Base-by-base conservation (phyloP, 768 basidiomycete species). In the Psilocybe azurescens region DNA sequence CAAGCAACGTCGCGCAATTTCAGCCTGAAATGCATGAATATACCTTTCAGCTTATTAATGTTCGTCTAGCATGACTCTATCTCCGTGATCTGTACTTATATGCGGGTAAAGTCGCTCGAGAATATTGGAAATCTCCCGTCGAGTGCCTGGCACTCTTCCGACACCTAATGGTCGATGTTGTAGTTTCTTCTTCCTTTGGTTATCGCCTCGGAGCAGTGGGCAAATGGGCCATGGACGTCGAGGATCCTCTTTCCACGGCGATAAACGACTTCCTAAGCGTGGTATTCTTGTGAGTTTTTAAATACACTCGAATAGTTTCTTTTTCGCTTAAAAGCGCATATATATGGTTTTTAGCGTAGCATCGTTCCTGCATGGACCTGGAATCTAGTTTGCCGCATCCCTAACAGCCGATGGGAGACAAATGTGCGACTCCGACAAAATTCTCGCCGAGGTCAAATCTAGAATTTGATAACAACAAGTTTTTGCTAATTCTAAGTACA, bases 211-310 rank as follows among this genome's bases (percentile, higher is more conserved):
- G 88, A 69, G 89, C 91, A 11, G 79, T 93, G 47, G 79, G 78
- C 65, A 90, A 85, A 69, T 92, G 88, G 89, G 82, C 87, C 55
- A 74, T 83, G 71, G 86, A 86, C 65, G 80, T 80, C 24, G 85
- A 84, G 69, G 89, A 92, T 70, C 83, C 86, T 33, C 82, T 93
- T 44, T 86, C 86, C 62, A 87, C 85, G 63, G 90, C 91, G 57
- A 89, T 93, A 65, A 84, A 84, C 56, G 90, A 93, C 75, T 93
- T 93, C 71, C 91, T 36, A 91, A 89, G 74, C 85, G 90, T 67
- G 89, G 88, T 44, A 84, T 90, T 63, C 74, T 90, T 59, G 88
- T 88, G 76, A 64, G 77, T 67, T 29, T 68, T 57, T 65, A 68
- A 56, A 66, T 59, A 69, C 49, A 41, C 46, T 66, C 53, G 58